Conservation (phyloP, 441 rosid genomes). For the Erysimum pusillum region DNA sequence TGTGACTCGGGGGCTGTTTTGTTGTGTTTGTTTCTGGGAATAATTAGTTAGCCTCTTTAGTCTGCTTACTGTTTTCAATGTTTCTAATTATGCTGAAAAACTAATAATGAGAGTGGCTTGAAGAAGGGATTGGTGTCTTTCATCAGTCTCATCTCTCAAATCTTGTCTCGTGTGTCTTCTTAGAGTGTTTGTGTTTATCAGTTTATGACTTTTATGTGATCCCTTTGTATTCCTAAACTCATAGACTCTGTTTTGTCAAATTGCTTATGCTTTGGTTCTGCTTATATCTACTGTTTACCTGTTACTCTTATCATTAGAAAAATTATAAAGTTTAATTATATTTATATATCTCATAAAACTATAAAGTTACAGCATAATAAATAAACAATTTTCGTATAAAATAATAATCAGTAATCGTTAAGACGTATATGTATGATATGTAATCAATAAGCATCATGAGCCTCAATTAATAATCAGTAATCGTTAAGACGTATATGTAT, state of each 20-base stretch:
- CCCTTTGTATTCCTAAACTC: slow-evolving; percentile 26
- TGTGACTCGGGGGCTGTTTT: slow-evolving; percentile 33
- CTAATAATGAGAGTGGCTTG: slow-evolving; percentile 25
- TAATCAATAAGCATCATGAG: slow-evolving; percentile 21
- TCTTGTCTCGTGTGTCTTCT: slow-evolving; percentile 24
- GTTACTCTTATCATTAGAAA: neutral
- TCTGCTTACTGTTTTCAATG: slow-evolving; percentile 31
- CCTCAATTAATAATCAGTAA: no score
- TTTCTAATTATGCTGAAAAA: slow-evolving; percentile 22
- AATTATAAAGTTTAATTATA: neutral
- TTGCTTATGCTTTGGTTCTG: slow-evolving; percentile 6
- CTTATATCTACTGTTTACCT: neutral
- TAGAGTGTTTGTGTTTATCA: slow-evolving; percentile 32
- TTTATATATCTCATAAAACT: slow-evolving; percentile 11
- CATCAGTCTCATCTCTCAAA: slow-evolving; percentile 11
- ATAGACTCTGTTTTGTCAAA: slow-evolving; percentile 31
- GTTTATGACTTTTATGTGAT: slow-evolving; percentile 12
- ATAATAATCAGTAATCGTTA: slow-evolving; percentile 38
- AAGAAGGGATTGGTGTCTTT: slow-evolving; percentile 30
- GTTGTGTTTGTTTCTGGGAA: slow-evolving; percentile 29
- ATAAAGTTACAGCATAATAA: slow-evolving; percentile 25
- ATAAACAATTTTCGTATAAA: slow-evolving; percentile 26
- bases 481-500: no score
- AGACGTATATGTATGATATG: slow-evolving; percentile 17
- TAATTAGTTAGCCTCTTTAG: slow-evolving; percentile 25